A percentile compares a stretch with the other conserved stretches of the same genome.
These are phyloP conservation scores for Phyllosticta capitalensis DNA, from an alignment of 2,329 filamentous ascomycete genomes.

Conservation along the genomic window DNA sequence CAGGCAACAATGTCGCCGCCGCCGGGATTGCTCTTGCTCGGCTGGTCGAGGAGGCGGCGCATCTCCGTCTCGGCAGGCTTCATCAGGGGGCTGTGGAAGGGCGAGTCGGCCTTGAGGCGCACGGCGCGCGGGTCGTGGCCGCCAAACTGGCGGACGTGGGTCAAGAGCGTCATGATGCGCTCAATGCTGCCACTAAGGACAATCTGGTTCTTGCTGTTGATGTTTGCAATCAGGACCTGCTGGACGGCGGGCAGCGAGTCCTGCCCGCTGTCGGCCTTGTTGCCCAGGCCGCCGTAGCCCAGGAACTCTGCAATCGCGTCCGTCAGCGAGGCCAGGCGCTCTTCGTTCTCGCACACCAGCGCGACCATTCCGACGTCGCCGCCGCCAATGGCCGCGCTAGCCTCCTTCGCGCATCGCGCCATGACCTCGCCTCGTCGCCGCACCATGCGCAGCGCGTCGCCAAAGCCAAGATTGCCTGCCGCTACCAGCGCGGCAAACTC, in stretches of 20 bases:
- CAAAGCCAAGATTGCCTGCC: conserved; percentile 67
- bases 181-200: conserved; percentile 82
- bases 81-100: conserved; percentile 91
- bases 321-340: conserved; percentile 61
- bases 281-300: conserved; percentile 54
- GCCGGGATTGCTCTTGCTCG: conserved; percentile 45
- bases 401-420: conserved; percentile 62
- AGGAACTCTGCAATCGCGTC: conserved; percentile 71
- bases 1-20: conserved; percentile 61
- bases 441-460: conserved; percentile 69
- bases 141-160: conserved; percentile 78
- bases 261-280: conserved; percentile 57
- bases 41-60: conserved; percentile 51
- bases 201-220: conserved; percentile 95
- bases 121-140: conserved; percentile 88
- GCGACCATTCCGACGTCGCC: conserved; percentile 93
- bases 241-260: conserved; percentile 62
- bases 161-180: conserved; percentile 69
- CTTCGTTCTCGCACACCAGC: conserved; percentile 69
- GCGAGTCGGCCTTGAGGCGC: conserved; percentile 73
- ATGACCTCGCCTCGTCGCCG: conserved; percentile 72
- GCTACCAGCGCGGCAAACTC: conserved; percentile 89
- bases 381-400: conserved; percentile 52
- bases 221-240: conserved; percentile 83
- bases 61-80: conserved; percentile 69